A percentile compares a stretch with the other conserved stretches of the same genome.
Evolutionary conservation across 768 basidiomycete genomes (phyloP).

Genomic region (Boletus tylopilopsis): DNA sequence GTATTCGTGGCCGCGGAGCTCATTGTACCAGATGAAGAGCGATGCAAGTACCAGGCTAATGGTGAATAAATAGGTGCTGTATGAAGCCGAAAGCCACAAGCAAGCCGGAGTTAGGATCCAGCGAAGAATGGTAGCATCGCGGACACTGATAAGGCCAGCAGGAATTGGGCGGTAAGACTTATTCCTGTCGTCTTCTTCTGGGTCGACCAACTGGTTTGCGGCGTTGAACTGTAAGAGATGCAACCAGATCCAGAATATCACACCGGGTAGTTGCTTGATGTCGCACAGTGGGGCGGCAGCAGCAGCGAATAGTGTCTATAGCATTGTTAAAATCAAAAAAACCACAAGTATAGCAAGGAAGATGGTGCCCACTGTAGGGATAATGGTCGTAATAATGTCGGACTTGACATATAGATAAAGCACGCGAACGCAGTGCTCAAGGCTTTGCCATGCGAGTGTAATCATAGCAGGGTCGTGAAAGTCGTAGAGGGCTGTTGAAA

Average conservation of each 20-base stretch:
- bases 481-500: slow-evolving; percentile 6
- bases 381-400: slow-evolving; percentile 25
- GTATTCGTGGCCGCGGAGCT: slow-evolving; percentile 24
- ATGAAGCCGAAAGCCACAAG: slow-evolving; percentile 33
- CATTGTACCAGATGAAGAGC: slow-evolving; percentile 38
- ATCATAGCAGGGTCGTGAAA: slow-evolving; percentile 22
- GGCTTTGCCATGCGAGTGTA: slow-evolving; percentile 7
- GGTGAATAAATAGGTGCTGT: slow-evolving; percentile 30
- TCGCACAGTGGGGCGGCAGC: slow-evolving; percentile 32
- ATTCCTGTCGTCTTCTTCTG: slow-evolving; percentile 42
- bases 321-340: not conserved
- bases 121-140: slow-evolving; percentile 35
- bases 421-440: slow-evolving; percentile 10
- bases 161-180: slow-evolving; percentile 46
- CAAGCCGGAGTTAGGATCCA: slow-evolving; percentile 36
- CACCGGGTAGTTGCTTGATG: slow-evolving; percentile 20
- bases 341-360: not conserved
- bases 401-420: slow-evolving; percentile 25
- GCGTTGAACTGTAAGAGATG: slow-evolving; percentile 45
- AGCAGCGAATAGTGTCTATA: slow-evolving; percentile 33
- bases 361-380: slow-evolving; percentile 22
- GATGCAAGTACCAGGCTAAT: slow-evolving; percentile 29
- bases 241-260: slow-evolving; percentile 43
- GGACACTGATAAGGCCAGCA: slow-evolving; percentile 38
- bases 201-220: slow-evolving; percentile 39